These are phyloP conservation scores for Cladosporium sphaerospermum DNA, from an alignment of 2,329 filamentous ascomycete species.

Conservation along the genomic window DNA sequence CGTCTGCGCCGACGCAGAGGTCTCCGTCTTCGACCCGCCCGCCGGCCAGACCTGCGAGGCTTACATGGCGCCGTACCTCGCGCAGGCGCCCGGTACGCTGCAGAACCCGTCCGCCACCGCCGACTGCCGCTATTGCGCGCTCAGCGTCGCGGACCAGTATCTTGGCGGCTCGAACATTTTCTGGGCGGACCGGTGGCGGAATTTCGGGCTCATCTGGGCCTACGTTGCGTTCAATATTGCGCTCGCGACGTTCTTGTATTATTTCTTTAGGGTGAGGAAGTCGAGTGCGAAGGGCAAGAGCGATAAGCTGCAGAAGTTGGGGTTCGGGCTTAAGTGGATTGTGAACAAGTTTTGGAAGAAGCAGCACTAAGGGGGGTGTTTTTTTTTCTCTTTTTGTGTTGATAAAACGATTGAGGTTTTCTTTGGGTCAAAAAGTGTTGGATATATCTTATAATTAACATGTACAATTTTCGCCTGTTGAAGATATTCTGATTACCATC, in stretches of 20 bases:
- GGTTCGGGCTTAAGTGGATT: conserved; percentile 5
- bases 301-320: conserved; percentile 6
- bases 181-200: conserved; percentile 55
- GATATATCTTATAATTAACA: too few species aligned
- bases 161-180: conserved; percentile 37
- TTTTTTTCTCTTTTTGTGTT: background rate
- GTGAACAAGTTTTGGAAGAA: conserved; percentile 10
- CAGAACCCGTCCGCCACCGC: conserved; percentile 39
- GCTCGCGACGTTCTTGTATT: conserved; percentile 57
- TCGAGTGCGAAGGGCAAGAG: conserved; percentile 16
- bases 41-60: conserved; percentile 35
- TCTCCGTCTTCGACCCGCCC: conserved; percentile 36
- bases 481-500: too few species aligned
- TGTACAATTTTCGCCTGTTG: too few species aligned
- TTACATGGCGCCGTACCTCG: conserved; percentile 42
- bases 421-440: background rate
- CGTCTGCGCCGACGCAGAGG: conserved; percentile 41
- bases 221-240: conserved; percentile 60
- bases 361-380: background rate
- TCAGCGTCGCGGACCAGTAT: conserved; percentile 43
- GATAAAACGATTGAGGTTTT: background rate
- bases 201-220: conserved; percentile 64
- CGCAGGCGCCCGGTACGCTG: conserved; percentile 35
- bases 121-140: conserved; percentile 46
- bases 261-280: conserved; percentile 50